Conservation (phyloP, 176 grass and related monocot species). For the Carex parvula region DNA sequence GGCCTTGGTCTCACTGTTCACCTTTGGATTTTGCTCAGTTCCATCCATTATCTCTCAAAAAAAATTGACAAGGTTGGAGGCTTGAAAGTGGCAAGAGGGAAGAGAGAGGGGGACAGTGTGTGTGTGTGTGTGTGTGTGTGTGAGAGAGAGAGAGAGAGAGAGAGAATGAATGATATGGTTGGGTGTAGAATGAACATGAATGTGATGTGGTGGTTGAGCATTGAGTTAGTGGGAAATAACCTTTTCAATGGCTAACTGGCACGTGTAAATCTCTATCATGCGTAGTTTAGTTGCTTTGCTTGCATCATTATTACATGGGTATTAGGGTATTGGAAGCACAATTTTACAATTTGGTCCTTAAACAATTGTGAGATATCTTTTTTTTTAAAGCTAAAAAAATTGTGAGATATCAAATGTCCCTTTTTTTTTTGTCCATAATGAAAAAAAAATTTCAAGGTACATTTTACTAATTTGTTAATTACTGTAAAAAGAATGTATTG, state of each 20-base stretch:
- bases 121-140: too few species aligned
- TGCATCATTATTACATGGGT: background rate
- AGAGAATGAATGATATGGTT: background rate
- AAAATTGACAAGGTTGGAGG: background rate
- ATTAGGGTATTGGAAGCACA: background rate
- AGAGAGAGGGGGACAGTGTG: background rate
- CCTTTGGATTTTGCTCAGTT: background rate
- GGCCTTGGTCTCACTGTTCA: background rate
- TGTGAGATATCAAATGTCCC: background rate
- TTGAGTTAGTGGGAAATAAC: slow-evolving; percentile 1
- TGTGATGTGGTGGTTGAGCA: background rate
- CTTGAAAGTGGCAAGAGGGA: background rate
- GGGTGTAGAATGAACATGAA: background rate
- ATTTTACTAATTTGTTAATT: background rate
- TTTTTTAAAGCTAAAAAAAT: too few species aligned
- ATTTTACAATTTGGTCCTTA: background rate
- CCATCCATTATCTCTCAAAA: slow-evolving; percentile 10
- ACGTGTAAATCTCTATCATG: background rate
- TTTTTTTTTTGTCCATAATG: background rate
- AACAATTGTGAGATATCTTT: background rate
- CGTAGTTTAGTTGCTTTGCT: background rate
- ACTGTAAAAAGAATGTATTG: background rate
- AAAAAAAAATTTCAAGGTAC: too few species aligned
- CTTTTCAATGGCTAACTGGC: background rate
- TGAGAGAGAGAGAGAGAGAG: background rate